Conservation (phyloP, 306 rosid species). For the Vigna trinervia region DNA sequence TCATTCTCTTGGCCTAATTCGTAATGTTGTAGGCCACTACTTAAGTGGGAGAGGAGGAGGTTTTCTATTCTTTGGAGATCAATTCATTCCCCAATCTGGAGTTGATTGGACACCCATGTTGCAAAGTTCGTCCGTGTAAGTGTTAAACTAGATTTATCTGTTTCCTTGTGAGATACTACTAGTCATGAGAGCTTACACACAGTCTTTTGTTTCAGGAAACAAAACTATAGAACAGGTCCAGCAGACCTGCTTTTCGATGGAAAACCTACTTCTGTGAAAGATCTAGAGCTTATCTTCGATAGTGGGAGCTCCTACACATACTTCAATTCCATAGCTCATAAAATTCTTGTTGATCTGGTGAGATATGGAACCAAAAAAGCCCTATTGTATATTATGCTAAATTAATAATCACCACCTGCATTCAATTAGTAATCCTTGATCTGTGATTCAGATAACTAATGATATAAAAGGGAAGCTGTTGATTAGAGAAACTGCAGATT, state of each 20-base stretch:
- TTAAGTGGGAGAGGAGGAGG: constrained; percentile 73
- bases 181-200: not conserved
- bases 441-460: constrained; percentile 53
- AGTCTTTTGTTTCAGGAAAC: constrained; percentile 54
- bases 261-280: constrained; percentile 59
- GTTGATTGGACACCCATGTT: constrained; percentile 65
- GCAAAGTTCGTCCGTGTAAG: constrained; percentile 54
- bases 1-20: constrained; percentile 44
- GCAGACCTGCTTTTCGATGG: constrained; percentile 66
- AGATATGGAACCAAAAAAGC: constrained; percentile 36
- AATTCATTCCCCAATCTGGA: constrained; percentile 58
- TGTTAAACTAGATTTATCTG: not conserved
- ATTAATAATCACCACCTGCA: not conserved
- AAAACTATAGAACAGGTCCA: constrained; percentile 67
- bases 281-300: constrained; percentile 66
- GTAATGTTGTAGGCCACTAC: constrained; percentile 76
- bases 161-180: constrained; percentile 7
- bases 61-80: constrained; percentile 72
- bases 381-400: not conserved
- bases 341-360: constrained; percentile 56
- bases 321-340: constrained; percentile 61
- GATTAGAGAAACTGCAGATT: constrained; percentile 51
- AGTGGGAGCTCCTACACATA: constrained; percentile 93
- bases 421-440: constrained; percentile 27
- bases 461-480: constrained; percentile 69